A percentile compares a stretch with the other conserved stretches of the same genome.
Conservation (phyloP, 139 green algal genomes). For the Chlamydomonas urium region DNA sequence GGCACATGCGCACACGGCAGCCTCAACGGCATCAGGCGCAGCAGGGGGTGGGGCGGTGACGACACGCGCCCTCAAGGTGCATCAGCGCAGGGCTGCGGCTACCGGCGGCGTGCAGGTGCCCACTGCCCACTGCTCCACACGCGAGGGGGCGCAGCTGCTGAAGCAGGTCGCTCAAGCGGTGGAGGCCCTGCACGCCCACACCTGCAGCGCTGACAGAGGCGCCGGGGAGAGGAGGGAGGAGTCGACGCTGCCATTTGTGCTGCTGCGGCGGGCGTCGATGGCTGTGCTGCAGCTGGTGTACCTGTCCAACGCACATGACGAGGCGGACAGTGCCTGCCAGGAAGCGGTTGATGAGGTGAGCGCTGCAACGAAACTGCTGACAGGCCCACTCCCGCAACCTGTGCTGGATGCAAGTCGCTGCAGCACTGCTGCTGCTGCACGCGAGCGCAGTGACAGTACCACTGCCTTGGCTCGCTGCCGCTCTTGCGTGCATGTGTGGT, state of each 20-base stretch:
- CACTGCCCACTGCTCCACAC: too few species aligned
- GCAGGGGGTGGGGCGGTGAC: too few species aligned
- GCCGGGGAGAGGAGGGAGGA: too few species aligned
- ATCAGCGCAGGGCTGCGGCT: too few species aligned
- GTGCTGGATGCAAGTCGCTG: background rate
- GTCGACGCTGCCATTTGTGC: conserved; percentile 9
- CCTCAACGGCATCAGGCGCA: too few species aligned
- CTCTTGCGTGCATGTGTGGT: background rate
- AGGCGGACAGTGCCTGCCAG: background rate
- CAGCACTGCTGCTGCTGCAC: background rate
- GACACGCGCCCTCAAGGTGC: too few species aligned
- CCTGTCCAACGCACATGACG: background rate
- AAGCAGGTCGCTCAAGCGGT: too few species aligned
- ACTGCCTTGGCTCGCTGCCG: background rate
- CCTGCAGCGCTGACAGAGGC: too few species aligned
- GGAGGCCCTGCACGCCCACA: too few species aligned
- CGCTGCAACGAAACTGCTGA: background rate
- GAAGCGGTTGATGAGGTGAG: background rate
- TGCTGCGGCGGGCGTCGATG: background rate
- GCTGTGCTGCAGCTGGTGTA: conserved; percentile 3
- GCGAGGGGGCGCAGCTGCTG: too few species aligned
- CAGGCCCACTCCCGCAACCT: background rate
- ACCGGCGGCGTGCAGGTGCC: too few species aligned
- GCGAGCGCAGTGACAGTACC: background rate
- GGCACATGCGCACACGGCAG: too few species aligned